Base-by-base conservation (phyloP, 139 green algal species). In the Coelastrella sp. region DNA sequence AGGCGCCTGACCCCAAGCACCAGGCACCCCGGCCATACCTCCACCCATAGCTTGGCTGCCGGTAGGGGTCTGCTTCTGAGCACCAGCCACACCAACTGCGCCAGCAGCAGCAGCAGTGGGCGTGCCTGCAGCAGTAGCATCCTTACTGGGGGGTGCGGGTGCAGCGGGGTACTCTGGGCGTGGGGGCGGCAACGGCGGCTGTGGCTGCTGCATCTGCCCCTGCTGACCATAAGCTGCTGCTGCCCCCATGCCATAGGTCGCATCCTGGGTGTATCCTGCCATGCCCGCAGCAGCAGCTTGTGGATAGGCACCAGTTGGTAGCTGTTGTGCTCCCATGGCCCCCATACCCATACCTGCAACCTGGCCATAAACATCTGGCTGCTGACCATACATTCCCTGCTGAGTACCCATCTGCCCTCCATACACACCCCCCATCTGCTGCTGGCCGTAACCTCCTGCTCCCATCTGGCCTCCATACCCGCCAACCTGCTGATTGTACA, bases 401-500 rank as follows among this genome's bases (percentile, higher is more conserved):
- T 66, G 78, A 85, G 58, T 7, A 8, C 24, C 82, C 82, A 76
- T 76, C 24, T 75, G 59, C 72, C 57, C 49, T 17, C 49, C 79
- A 58, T 73, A 72, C 17, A 7, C 75, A 12, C 24, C 78, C 6
- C 78, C 78, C 79, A 85, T 85, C 15, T 61, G 24, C 81, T 76
- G 63, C 60, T 87, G 57, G 19, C 58, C 80, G 7, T 66, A 61
- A 7, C 56, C 78, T 25, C 15, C 78, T 8, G 22, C 17, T 9
- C 81, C 81, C 81, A 87, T 87, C 61, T 87, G 81, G 12, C 15
- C 25, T 10, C 60, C 81, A 61, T 87, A 87, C 1, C 81, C 81
- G 12, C 81, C 81, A 35, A 59, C 59, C 49, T 65, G 74, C 74
- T 80, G 74, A 14, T 15, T 19, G 20, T 59, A 80, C 24, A 58